Conservation (phyloP, 2,329 filamentous ascomycete species). For the Graphilbum ipis-grandicollis region DNA sequence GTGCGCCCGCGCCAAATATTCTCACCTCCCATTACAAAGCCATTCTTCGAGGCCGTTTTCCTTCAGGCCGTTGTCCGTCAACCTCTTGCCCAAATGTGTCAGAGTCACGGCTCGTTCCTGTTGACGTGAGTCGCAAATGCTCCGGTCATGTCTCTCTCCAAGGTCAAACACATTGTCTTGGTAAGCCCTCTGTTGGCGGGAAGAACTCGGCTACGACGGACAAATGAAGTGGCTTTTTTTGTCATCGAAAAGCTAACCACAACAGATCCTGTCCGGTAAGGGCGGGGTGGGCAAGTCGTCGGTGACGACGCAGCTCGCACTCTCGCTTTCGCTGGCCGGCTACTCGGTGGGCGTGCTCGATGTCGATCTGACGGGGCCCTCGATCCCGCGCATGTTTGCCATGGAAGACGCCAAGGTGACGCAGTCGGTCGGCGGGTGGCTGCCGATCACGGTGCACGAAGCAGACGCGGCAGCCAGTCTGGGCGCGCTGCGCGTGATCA, state of each 20-base stretch:
- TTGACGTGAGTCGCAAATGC: too few species aligned
- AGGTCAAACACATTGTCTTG: conserved; percentile 62
- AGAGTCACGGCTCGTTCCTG: too few species aligned
- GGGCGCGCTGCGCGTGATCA: conserved; percentile 69
- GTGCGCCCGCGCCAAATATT: too few species aligned
- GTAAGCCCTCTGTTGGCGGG: conserved; percentile 18
- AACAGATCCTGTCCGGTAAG: conserved; percentile 83
- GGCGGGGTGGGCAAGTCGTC: conserved; percentile 96
- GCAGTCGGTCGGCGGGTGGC: conserved; percentile 81
- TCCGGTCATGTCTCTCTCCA: conserved; percentile 50
- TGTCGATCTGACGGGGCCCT: conserved; percentile 88
- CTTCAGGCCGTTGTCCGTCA: too few species aligned
- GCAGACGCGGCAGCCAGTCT: conserved; percentile 30
- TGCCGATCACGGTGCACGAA: conserved; percentile 70
- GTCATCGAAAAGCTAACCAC: too few species aligned
- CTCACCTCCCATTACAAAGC: too few species aligned
- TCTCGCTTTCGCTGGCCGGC: conserved; percentile 71
- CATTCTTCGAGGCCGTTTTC: too few species aligned
- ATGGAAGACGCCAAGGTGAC: conserved; percentile 80
- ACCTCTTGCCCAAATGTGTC: too few species aligned
- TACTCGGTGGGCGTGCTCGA: conserved; percentile 89
- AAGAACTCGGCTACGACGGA: too few species aligned
- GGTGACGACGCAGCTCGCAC: conserved; percentile 87
- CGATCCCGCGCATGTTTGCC: conserved; percentile 85
- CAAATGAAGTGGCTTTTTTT: too few species aligned